Percentiles rank a stretch among this genome's conserved stretches.
Evolutionary conservation across 345 rosid genomes (phyloP).

Genomic region (Salix arbutifolia): DNA sequence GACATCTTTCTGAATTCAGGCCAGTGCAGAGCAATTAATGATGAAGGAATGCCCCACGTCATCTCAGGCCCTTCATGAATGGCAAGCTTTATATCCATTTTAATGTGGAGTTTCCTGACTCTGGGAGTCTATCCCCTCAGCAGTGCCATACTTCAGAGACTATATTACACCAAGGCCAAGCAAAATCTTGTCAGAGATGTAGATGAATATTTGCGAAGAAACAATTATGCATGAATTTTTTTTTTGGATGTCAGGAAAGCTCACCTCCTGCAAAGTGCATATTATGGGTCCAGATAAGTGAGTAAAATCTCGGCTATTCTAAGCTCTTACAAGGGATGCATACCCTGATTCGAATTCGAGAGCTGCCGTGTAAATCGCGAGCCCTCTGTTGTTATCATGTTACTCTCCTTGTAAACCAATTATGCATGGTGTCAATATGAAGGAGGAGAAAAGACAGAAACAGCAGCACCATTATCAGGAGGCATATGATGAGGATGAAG

Average conservation of each 20-base stretch:
- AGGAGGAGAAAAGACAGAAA: slow-evolving; percentile 43
- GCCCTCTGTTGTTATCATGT: too few relatives aligned
- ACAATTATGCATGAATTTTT: slow-evolving; percentile 31
- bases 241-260: too few relatives aligned
- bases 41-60: slow-evolving; percentile 82
- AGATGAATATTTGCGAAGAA: slow-evolving; percentile 76
- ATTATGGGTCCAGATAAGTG: rapidly evolving
- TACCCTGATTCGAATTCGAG: too few relatives aligned
- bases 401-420: too few relatives aligned
- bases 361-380: too few relatives aligned
- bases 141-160: slow-evolving; percentile 51
- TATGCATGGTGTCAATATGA: slow-evolving; percentile 58
- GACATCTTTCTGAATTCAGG: slow-evolving; percentile 22
- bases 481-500: slow-evolving; percentile 64
- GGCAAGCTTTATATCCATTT: slow-evolving; percentile 70
- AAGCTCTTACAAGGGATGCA: too few relatives aligned
- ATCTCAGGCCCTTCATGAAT: slow-evolving; percentile 69
- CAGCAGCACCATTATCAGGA: slow-evolving; percentile 39
- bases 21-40: slow-evolving; percentile 62
- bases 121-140: slow-evolving; percentile 36
- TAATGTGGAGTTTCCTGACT: slow-evolving; percentile 57
- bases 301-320: too few relatives aligned
- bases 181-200: slow-evolving; percentile 53
- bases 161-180: slow-evolving; percentile 46
- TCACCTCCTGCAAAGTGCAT: too few relatives aligned